Base-by-base conservation (phyloP, 2,329 filamentous ascomycete genomes). In the Fusarium marasasianum region DNA sequence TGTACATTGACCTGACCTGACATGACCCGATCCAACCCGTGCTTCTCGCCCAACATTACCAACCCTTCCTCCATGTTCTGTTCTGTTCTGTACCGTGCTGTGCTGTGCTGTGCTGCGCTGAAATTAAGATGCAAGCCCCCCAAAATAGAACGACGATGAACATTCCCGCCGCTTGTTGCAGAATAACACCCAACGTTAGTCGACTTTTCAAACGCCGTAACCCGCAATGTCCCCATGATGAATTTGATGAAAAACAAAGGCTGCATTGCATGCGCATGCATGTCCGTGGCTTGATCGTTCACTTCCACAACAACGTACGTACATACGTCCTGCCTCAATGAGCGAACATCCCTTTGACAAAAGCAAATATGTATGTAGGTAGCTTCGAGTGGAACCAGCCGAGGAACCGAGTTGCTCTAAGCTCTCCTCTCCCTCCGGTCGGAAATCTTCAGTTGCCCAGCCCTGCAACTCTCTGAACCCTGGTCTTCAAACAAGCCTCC, bases 171-270 rank as follows among this genome's bases (percentile, higher is more conserved):
- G 56, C 69, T 73, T 65, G 60, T 70, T 75, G 71, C 55, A 73
- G 63, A 73, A 75, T 61, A 74, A 72, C 60, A 73, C 54, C 65
- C 22, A 51, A 51, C 48, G 22, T 51, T 56, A 47, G 58, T 72
- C 72, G 66, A 75, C 65, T 75, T 75, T 75, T 75, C 72, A 75
- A 75, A 74, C 72, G 72, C 72, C 72, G 48, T 67, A 73, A 61
- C 72, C 72, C 72, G 59, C 69, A 66, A 73, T 73, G 50, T 60
- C 31, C 69, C 60, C 41, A 63, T 75, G 69, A 73, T 74, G 65
- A 75, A 61, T 70, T 55, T 29, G 51, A 55, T 61, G 57, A 58
- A 73, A 56, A 75, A 75, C 45, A 73, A 69, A 71, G 73, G 65
- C 72, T 75, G 72, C 57, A 71, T 55, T 75, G 72, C 57, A 71